These are phyloP conservation scores for Solanum paucissectum DNA, from an alignment of 257 asterid genomes.

Conservation along the genomic window DNA sequence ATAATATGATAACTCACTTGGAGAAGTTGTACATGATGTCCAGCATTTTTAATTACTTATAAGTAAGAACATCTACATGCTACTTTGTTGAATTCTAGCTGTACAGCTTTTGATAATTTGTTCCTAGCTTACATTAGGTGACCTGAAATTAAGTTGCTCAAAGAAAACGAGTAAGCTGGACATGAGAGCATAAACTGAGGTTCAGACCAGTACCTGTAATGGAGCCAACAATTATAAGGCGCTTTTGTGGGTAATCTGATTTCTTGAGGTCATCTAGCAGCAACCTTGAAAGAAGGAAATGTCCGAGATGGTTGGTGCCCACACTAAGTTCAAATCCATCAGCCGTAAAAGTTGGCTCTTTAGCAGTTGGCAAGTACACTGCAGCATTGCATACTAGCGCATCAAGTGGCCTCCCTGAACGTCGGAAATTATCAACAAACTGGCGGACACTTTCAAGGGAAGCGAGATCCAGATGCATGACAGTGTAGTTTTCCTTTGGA, in stretches of 20 bases:
- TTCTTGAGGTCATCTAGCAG: constrained; percentile 68
- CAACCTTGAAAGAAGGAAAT: constrained; percentile 79
- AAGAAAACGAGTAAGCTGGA: background rate
- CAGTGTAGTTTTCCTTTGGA: constrained; percentile 60
- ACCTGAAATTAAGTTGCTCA: background rate
- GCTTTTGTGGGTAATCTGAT: constrained; percentile 67
- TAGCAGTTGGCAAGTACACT: constrained; percentile 75
- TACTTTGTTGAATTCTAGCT: background rate
- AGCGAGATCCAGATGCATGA: constrained; percentile 80
- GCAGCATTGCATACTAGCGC: constrained; percentile 93
- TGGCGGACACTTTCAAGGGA: constrained; percentile 88
- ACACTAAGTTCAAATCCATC: constrained; percentile 92
- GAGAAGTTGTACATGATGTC: background rate
- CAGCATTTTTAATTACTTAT: background rate
- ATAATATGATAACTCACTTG: background rate
- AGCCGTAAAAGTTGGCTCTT: constrained; percentile 71
- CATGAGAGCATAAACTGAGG: background rate
- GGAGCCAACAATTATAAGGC: constrained; percentile 91
- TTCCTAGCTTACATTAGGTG: background rate
- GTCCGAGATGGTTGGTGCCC: constrained; percentile 91
- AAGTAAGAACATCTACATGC: background rate
- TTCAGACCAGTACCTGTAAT: constrained; percentile 51
- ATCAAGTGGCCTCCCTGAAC: constrained; percentile 55
- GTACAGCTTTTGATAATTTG: background rate
- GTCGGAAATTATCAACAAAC: constrained; percentile 58